Evolutionary conservation across 2,329 filamentous ascomycete species (phyloP), one percentile per base, ranked within the genome.

Genomic region (Tolypocladium cylindrosporum): DNA sequence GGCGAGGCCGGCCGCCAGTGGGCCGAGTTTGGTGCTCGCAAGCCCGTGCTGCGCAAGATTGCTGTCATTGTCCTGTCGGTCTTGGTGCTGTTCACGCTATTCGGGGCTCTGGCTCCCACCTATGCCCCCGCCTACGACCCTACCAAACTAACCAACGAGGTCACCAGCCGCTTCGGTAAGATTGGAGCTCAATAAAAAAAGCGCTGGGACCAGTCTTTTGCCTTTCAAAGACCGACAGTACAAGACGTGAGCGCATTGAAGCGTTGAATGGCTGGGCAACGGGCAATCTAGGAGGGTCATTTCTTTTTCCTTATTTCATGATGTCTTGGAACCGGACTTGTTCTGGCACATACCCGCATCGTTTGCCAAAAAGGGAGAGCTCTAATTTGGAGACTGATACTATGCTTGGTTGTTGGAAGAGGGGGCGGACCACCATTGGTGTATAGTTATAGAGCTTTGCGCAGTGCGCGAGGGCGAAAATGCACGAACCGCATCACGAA

Each of bases 1-100:
- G 79, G 80, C 61, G 86, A 91, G 65, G 87, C 81, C 57, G 80
- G 81, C 69, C 88, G 91, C 70, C 83, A 86, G 61, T 96, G 91
- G 91, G 87, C 88, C 55, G 91, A 96, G 68, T 91, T 94, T 65
- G 91, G 91, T 59, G 84, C 84, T 66, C 81, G 80, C 63, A 88
- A 87, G 69, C 92, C 92, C 14, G 82, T 86, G 53, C 79, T 89
- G 67, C 89, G 91, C 76, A 92, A 93, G 77, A 72, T 92, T 56
- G 77, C 90, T 62, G 78, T 94, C 65, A 83, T 93, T 60, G 82
- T 79, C 55, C 74, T 81, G 34, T 79, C 82, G 24, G 71, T 90
- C 59, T 72, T 89, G 62, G 74, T 82, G 56, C 73, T 93, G 64
- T 86, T 94, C 73, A 72, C 90, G 63, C 72, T 95, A 24, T 82